phyloP scores from a whole-genome alignment of 2,329 filamentous ascomycete species.

The Trichoderma oligosporum region DNA sequence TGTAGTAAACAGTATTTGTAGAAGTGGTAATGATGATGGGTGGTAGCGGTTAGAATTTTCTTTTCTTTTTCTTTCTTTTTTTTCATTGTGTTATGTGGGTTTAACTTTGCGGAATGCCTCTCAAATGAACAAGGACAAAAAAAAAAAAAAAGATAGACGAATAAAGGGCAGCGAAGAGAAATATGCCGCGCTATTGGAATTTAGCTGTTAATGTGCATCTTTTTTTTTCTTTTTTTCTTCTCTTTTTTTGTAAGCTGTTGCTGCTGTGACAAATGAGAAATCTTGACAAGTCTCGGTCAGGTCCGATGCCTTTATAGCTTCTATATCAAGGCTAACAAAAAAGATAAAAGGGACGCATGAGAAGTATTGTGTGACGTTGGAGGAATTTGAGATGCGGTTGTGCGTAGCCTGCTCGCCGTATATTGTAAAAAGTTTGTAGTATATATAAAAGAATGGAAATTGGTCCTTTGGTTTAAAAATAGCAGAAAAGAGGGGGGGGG shows the following conservation, averaged over 20 bases:
- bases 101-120: conserved; percentile 11
- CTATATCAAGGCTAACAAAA: not conserved
- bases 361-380: conserved; percentile 1
- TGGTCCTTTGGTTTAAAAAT: not conserved
- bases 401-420: not conserved
- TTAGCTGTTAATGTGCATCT: conserved; percentile 2
- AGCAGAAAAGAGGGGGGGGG: not conserved
- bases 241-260: not conserved
- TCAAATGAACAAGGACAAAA: not conserved
- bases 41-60: not conserved
- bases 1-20: not conserved
- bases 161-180: conserved; percentile 2
- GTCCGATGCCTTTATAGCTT: not conserved
- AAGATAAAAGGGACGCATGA: not conserved
- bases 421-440: not conserved
- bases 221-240: not conserved
- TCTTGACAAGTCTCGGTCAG: not conserved
- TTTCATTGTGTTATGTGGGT: conserved; percentile 5
- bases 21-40: not conserved
- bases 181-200: conserved; percentile 13
- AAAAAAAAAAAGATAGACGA: not conserved
- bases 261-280: not conserved
- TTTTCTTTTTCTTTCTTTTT: not conserved
- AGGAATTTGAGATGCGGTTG: not conserved
- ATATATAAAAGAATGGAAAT: too few species aligned